Percentiles rank a stretch among this genome's conserved stretches.
These are phyloP conservation scores for Lactarius vividus DNA, from an alignment of 768 basidiomycete genomes.

Conservation along the genomic window DNA sequence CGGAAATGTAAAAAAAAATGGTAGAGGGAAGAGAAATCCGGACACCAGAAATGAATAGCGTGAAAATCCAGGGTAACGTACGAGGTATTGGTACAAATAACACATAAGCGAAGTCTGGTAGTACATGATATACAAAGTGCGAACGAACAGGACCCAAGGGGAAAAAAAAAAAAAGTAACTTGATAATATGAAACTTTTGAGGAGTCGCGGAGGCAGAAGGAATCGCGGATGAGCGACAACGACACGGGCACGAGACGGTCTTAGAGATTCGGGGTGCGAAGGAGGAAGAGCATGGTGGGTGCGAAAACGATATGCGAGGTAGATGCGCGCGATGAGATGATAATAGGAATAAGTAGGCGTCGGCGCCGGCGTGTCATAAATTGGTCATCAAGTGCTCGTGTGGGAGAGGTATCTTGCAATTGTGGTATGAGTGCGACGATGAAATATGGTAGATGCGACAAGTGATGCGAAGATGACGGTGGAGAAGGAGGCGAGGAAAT, in stretches of 20 bases:
- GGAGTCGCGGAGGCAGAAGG: constrained; percentile 12
- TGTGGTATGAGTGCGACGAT: constrained; percentile 26
- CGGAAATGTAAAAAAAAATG: background rate
- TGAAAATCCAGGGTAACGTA: constrained; percentile 27
- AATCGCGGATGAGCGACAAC: constrained; percentile 20
- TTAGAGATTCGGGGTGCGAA: constrained; percentile 13
- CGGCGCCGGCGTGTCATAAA: constrained; percentile 23
- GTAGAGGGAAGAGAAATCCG: background rate
- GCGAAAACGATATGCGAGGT: constrained; percentile 24
- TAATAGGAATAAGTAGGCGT: constrained; percentile 29
- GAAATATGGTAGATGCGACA: constrained; percentile 17
- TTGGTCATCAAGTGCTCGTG: constrained; percentile 26
- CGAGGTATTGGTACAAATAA: constrained; percentile 26
- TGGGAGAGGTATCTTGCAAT: constrained; percentile 27
- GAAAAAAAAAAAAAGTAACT: constrained; percentile 10
- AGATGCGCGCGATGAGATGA: constrained; percentile 28
- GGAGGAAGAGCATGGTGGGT: constrained; percentile 14
- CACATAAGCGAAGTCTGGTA: constrained; percentile 20
- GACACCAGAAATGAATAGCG: constrained; percentile 16
- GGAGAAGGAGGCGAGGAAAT: constrained; percentile 10
- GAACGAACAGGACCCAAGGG: constrained; percentile 8
- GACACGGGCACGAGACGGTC: constrained; percentile 24
- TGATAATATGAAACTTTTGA: constrained; percentile 25
- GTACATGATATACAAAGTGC: constrained; percentile 27
- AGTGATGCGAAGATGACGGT: constrained; percentile 8